These are phyloP conservation scores for Plantago major DNA, from an alignment of 257 asterid genomes.

Conservation along the genomic window DNA sequence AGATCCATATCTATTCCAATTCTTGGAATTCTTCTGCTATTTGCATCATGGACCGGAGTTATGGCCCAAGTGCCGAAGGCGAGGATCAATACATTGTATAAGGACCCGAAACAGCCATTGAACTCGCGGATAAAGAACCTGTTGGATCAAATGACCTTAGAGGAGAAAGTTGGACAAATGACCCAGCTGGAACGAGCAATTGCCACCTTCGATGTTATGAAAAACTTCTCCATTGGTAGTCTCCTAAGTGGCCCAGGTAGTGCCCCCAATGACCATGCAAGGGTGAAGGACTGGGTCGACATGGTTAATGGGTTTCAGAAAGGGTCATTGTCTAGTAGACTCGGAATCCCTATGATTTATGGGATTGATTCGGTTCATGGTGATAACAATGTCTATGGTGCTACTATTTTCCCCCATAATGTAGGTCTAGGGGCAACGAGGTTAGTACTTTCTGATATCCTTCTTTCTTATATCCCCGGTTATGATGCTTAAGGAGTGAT, in stretches of 20 bases:
- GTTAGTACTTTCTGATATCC: slow-evolving; percentile 4
- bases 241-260: slow-evolving; percentile 43
- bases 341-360: slow-evolving; percentile 45
- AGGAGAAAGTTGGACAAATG: slow-evolving; percentile 45
- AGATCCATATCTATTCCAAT: slow-evolving; percentile 2
- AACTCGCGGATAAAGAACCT: slow-evolving; percentile 22
- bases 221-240: slow-evolving; percentile 28
- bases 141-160: slow-evolving; percentile 33
- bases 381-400: slow-evolving; percentile 36
- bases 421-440: slow-evolving; percentile 52
- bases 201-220: slow-evolving; percentile 25
- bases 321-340: slow-evolving; percentile 37
- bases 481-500: background rate
- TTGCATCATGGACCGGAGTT: slow-evolving; percentile 3
- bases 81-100: slow-evolving; percentile 20
- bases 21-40: slow-evolving; percentile 20
- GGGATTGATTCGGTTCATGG: slow-evolving; percentile 58
- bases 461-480: background rate
- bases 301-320: slow-evolving; percentile 42
- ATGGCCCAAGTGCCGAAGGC: background rate
- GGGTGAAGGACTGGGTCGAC: slow-evolving; percentile 35
- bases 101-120: slow-evolving; percentile 27
- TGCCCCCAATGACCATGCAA: slow-evolving; percentile 24
- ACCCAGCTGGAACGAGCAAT: slow-evolving; percentile 27
- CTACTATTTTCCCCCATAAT: slow-evolving; percentile 48